Conservation (phyloP, 345 rosid genomes). For the Zanthoxylum bungeanum region DNA sequence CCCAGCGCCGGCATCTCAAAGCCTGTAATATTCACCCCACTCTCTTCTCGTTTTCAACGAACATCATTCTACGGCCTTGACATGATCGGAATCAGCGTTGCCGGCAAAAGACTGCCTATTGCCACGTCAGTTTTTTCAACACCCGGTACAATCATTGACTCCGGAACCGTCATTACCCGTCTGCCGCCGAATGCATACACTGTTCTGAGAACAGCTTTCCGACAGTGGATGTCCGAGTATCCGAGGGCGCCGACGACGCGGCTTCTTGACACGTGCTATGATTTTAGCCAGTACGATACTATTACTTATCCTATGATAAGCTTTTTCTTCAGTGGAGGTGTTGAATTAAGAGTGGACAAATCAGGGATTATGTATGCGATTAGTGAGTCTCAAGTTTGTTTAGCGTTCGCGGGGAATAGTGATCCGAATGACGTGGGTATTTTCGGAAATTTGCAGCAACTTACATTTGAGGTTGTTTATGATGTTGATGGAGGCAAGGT, state of each 20-base stretch:
- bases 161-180: constrained; percentile 86
- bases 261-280: constrained; percentile 81
- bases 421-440: constrained; percentile 47
- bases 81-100: constrained; percentile 54
- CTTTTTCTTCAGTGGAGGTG: constrained; percentile 44
- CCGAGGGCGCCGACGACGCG: constrained; percentile 50
- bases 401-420: constrained; percentile 72
- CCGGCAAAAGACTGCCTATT: constrained; percentile 43
- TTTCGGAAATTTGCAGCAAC: constrained; percentile 75
- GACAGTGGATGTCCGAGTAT: constrained; percentile 49
- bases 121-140: constrained; percentile 42
- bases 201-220: constrained; percentile 42
- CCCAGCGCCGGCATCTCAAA: constrained; percentile 28
- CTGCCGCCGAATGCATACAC: constrained; percentile 65
- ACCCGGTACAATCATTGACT: constrained; percentile 67
- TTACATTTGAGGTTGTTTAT: constrained; percentile 64
- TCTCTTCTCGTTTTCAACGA: constrained; percentile 33
- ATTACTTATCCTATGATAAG: constrained; percentile 46
- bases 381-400: constrained; percentile 54
- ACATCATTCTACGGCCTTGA: constrained; percentile 64
- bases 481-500: constrained; percentile 57
- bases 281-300: constrained; percentile 36
- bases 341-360: constrained; percentile 38
- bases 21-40: constrained; percentile 55
- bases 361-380: constrained; percentile 46